Conservation (phyloP, 2,329 filamentous ascomycete species). For the Whalleya microplaca region DNA sequence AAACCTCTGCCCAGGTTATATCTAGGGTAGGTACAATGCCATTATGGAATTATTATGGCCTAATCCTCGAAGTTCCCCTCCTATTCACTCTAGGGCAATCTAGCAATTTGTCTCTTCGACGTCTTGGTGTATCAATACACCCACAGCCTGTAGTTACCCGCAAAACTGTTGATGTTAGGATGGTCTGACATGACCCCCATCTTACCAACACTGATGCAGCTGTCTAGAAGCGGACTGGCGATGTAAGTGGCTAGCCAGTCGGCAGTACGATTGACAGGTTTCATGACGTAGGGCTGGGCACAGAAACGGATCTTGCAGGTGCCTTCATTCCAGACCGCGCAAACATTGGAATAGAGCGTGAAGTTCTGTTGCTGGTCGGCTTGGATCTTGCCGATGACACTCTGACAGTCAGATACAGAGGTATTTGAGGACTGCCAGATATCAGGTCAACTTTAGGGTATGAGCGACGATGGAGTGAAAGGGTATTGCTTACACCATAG, state of each 20-base stretch:
- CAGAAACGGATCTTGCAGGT: conserved; percentile 35
- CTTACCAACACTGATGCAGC: conserved; percentile 27
- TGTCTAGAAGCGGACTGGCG: conserved; percentile 26
- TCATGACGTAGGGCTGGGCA: conserved; percentile 30
- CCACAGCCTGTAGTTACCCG: conserved; percentile 34
- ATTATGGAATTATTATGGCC: not conserved
- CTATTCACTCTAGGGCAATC: not conserved
- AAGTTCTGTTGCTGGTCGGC: conserved; percentile 24
- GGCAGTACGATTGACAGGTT: conserved; percentile 32
- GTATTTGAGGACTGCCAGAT: conserved; percentile 24
- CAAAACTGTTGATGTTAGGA: conserved; percentile 32
- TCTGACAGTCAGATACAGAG: conserved; percentile 30
- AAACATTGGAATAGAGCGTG: conserved; percentile 30
- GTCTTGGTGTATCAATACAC: conserved; percentile 16
- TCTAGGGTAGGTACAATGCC: not conserved
- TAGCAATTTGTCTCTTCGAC: not conserved
- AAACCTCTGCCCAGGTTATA: no score
- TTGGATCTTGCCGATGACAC: conserved; percentile 27
- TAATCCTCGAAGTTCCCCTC: not conserved
- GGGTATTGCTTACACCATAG: conserved; percentile 30
- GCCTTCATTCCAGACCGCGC: conserved; percentile 32
- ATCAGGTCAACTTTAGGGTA: conserved; percentile 1
- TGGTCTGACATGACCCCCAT: conserved; percentile 33
- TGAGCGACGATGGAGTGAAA: not conserved
- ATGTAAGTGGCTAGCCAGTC: conserved; percentile 33